Percentiles rank a stretch among this genome's conserved stretches.
Conservation (phyloP, 345 rosid species). For the Arabidopsis suecica region DNA sequence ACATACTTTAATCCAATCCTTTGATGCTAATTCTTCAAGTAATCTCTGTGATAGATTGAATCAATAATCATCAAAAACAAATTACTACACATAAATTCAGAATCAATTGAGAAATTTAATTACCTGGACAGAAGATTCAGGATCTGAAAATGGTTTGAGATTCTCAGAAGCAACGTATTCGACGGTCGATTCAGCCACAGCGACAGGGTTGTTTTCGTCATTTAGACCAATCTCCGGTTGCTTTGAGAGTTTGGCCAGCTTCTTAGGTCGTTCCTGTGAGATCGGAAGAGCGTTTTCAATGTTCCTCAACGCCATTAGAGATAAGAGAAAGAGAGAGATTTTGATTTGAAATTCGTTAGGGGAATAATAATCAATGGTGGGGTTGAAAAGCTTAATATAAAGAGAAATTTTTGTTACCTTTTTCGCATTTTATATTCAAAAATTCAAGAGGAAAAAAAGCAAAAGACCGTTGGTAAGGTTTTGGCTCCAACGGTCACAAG, state of each 20-base stretch:
- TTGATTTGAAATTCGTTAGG: neutral
- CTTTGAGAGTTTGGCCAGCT: slow-evolving; percentile 60
- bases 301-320: slow-evolving; percentile 80
- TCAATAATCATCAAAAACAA: neutral
- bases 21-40: slow-evolving; percentile 71
- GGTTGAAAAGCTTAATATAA: slow-evolving; percentile 25
- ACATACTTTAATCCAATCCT: slow-evolving; percentile 75
- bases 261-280: slow-evolving; percentile 68
- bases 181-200: slow-evolving; percentile 53
- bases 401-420: neutral
- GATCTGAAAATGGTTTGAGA: slow-evolving; percentile 59
- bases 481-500: slow-evolving; percentile 43
- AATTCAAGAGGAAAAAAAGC: neutral
- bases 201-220: slow-evolving; percentile 65
- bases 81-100: neutral
- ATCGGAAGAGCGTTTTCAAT: slow-evolving; percentile 79
- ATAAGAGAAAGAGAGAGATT: slow-evolving; percentile 19
- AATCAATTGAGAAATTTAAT: slow-evolving; percentile 10
- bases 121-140: slow-evolving; percentile 59
- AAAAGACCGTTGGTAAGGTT: slow-evolving; percentile 36
- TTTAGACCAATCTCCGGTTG: slow-evolving; percentile 46
- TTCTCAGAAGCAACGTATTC: slow-evolving; percentile 75
- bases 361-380: slow-evolving; percentile 26
- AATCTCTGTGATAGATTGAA: slow-evolving; percentile 48
- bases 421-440: slow-evolving; percentile 7